Conservation (phyloP, 192 early-diverging fungal genomes). For the Jimgerdemannia flammicorona region DNA sequence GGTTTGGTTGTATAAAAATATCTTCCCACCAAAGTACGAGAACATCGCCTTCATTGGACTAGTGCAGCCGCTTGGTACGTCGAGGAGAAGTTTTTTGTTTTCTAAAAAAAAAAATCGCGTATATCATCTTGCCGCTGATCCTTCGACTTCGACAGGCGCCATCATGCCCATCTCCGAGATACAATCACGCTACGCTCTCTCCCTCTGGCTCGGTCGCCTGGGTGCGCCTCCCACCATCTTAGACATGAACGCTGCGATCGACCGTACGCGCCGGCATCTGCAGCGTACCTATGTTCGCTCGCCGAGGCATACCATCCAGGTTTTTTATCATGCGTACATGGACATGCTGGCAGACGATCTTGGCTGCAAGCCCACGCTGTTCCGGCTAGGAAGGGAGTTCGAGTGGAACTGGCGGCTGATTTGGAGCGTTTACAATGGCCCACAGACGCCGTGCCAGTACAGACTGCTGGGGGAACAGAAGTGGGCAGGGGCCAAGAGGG, state of each 20-base stretch:
- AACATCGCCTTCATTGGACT: conserved; percentile 61
- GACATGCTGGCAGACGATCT: background rate
- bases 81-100: no score
- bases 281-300: conserved; percentile 18
- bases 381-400: background rate
- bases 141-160: conserved; percentile 16
- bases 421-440: background rate
- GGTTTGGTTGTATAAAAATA: conserved; percentile 54
- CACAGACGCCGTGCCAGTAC: background rate
- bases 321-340: background rate
- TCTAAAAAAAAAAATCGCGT: background rate
- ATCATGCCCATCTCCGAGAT: conserved; percentile 54
- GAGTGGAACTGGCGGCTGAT: background rate
- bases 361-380: background rate
- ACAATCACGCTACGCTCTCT: conserved; percentile 47
- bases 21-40: conserved; percentile 42
- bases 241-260: conserved; percentile 44
- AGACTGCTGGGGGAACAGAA: background rate
- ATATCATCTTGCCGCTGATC: background rate
- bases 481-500: no score
- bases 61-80: conserved; percentile 36
- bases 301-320: conserved; percentile 50
- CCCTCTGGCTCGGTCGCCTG: conserved; percentile 33
- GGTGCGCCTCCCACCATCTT: conserved; percentile 30
- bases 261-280: conserved; percentile 16